Conservation (phyloP, 768 basidiomycete species). For the Tephrocybe sp. region DNA sequence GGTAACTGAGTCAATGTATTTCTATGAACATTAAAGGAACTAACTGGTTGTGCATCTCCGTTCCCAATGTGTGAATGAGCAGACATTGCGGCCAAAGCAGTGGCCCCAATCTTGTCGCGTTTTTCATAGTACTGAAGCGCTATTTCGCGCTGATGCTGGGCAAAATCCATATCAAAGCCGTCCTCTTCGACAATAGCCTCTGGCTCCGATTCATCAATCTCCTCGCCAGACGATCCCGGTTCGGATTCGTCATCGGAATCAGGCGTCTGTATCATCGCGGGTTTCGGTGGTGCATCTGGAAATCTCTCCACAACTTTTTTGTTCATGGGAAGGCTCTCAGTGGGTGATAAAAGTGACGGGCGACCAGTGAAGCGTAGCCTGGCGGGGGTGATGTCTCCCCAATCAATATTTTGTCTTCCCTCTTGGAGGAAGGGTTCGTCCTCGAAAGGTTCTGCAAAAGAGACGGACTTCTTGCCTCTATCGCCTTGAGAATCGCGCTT, state of each 20-base stretch:
- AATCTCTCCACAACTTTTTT: constrained; percentile 65
- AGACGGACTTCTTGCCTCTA: constrained; percentile 59
- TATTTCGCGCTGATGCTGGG: constrained; percentile 71
- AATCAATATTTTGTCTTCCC: constrained; percentile 29
- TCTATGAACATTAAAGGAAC: neutral
- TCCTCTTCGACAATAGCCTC: constrained; percentile 45
- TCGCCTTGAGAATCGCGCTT: constrained; percentile 15
- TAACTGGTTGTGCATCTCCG: constrained; percentile 43
- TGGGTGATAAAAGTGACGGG: constrained; percentile 34
- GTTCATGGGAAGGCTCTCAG: constrained; percentile 56
- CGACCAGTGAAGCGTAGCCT: constrained; percentile 40
- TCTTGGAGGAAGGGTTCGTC: constrained; percentile 12
- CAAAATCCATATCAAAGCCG: constrained; percentile 57
- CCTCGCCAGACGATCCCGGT: constrained; percentile 25
- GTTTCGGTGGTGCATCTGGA: constrained; percentile 29
- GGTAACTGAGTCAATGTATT: neutral
- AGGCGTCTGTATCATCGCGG: constrained; percentile 18
- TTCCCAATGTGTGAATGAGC: constrained; percentile 41
- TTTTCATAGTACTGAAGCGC: constrained; percentile 68
- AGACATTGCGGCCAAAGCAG: constrained; percentile 49
- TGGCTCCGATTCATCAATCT: constrained; percentile 24
- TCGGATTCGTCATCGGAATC: constrained; percentile 76
- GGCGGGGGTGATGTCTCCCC: constrained; percentile 56
- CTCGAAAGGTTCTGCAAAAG: constrained; percentile 51
- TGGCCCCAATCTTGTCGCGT: constrained; percentile 52